These are phyloP conservation scores for Sarocladium strictum DNA, from an alignment of 2,329 filamentous ascomycete genomes.

Conservation along the genomic window DNA sequence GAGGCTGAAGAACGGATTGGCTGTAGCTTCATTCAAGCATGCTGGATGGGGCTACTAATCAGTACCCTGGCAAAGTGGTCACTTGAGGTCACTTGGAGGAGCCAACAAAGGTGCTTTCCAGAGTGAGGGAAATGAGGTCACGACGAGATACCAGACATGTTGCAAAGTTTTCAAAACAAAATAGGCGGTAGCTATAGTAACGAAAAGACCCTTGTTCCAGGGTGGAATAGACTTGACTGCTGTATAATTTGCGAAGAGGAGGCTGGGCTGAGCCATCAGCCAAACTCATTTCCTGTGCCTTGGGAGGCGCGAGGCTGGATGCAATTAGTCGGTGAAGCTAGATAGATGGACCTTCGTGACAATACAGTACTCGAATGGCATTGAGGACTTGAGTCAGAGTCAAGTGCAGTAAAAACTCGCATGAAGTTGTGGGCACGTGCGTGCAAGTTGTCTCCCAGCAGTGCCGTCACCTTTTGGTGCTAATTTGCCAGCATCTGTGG, in stretches of 20 bases:
- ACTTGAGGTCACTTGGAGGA: background rate
- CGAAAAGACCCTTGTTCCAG: background rate
- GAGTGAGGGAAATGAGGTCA: background rate
- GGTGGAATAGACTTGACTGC: background rate
- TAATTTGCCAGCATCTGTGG: background rate
- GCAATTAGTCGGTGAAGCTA: no score
- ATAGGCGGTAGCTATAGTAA: background rate
- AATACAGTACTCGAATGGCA: background rate
- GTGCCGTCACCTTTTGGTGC: background rate
- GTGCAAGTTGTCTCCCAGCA: background rate
- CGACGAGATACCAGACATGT: slow-evolving; percentile 4
- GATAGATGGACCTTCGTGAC: background rate
- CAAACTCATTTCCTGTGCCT: background rate
- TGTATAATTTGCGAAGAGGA: background rate
- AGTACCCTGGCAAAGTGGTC: background rate
- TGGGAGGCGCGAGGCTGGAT: no score
- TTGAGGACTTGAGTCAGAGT: background rate
- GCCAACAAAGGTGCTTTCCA: background rate
- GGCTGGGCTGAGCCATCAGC: background rate
- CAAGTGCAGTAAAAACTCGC: background rate
- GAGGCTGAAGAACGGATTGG: background rate
- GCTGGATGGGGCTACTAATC: background rate
- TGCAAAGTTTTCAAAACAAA: background rate
- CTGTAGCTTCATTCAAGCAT: background rate
- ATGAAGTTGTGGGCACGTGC: slow-evolving; percentile 3